Evolutionary conservation across 1,139 yeast species (phyloP), one percentile per base, ranked within the genome.

Genomic region (Waltiozyma sp.): DNA sequence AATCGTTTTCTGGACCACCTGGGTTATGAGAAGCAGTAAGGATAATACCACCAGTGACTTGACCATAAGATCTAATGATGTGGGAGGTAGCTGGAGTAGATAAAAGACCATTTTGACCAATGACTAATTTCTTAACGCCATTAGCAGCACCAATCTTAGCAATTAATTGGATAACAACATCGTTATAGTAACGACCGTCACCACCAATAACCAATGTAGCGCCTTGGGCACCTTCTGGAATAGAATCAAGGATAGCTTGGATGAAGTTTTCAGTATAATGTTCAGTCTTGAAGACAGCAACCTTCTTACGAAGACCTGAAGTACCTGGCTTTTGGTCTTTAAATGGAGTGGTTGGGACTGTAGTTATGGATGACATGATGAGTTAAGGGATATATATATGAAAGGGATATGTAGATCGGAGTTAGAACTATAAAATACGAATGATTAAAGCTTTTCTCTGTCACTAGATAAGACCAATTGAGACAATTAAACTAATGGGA

Each of bases 1-100:
- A 75, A 61, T 91, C 98, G 50, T 86, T 79, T 34, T 73, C 66
- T 47, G 96, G 96, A 7, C 97, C 97, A 61, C 98, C 98, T n/a
- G 98, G 98, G 65, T 91, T 91, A 65, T 91, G 98, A 33, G 95
- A 84, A 4, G 98, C 98, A 19, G 98, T 91, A 58, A 91, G 72
- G 51, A 93, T 87, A 63, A 91, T 88, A 48, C 97, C 98, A 49
- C 98, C 98, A 9, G 96, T 89, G 49, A 87, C 85, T 45, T 71
- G 61, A 33, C 63, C 69, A 43, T 62, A 75, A 51, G 78, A 76
- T 62, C 98, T 77, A 56, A 91, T 91, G 45, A 91, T 71, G 61
- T 88, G 89, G 18, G 96, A 86, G 19, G 96, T 93, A 19, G 97
- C 97, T 1, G 98, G 98, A 4, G 98, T 91, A 16, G 95, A 85